Evolutionary conservation across 75 land plant genomes (phyloP), one percentile per base, ranked within the genome.

Genomic region (Azolla pinnata): DNA sequence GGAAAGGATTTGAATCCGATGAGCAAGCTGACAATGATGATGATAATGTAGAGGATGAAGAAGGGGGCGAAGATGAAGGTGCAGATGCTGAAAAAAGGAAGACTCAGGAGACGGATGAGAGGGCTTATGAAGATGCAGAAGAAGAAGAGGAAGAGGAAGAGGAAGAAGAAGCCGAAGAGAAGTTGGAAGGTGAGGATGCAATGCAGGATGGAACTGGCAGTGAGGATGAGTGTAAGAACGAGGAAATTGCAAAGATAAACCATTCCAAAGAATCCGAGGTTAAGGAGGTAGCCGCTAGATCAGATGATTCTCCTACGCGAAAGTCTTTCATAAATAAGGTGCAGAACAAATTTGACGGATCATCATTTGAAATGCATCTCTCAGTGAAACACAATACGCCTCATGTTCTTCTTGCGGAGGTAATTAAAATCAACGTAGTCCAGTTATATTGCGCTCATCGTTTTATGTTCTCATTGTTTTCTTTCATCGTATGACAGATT

Each of bases 61-160:
- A 87, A 47, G 84, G 76, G 50, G 98, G 87, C 44, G 85, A 84
- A 20, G 97, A 87, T 40, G 84, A 78, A 52, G 98, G 87, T 47
- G 71, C 74, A 35, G 96, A 85, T 75, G 89, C 75, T 47, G 77
- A 80, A 33, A 85, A 85, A 31, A 68, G 79, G 54, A 85, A 68
- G 50, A 62, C 53, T 44, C 86, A 79, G 62, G 60, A 45, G 27
- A 79, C 29, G 21, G 98, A 93, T 85, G 98, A 88, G 68, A 60
- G 78, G 62, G 96, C 81, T 30, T 93, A 93, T 78, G 90, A 85
- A 12, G 95, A 76, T 31, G 69, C 76, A 29, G 73, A 53, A 58
- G 75, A 60, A 27, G 82, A 62, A 33, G 51, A 45, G 40, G 69
- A 48, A 35, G 68, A 51, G 29, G 66, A 32, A 19, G 53, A 27